phyloP scores from a whole-genome alignment of 2,329 filamentous ascomycete genomes.

The Hymenotorrendiella dingleyae region DNA sequence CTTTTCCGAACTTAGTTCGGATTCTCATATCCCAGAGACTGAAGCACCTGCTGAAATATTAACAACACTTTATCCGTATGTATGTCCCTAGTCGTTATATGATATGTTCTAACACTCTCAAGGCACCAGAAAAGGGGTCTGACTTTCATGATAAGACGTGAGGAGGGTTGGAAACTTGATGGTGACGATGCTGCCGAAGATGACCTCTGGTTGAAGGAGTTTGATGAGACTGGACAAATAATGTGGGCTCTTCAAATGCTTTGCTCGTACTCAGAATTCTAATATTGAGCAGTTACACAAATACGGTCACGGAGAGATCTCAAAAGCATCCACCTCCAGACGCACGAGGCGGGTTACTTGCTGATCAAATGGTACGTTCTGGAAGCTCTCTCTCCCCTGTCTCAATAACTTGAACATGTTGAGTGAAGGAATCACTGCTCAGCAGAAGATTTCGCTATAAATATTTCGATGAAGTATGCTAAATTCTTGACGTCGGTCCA shows the following conservation, averaged over 20 bases:
- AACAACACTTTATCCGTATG: no score
- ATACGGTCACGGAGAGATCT: background rate
- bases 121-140: constrained; percentile 36
- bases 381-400: no score
- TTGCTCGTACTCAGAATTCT: background rate
- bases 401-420: no score
- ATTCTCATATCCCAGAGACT: no score
- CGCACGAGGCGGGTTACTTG: background rate
- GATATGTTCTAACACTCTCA: background rate
- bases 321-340: background rate
- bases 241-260: background rate
- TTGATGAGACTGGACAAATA: background rate
- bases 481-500: constrained; percentile 28
- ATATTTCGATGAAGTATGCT: constrained; percentile 22
- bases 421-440: no score
- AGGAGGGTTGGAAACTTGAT: constrained; percentile 33
- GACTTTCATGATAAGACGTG: constrained; percentile 34
- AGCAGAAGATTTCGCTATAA: no score
- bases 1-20: no score
- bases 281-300: background rate
- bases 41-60: no score
- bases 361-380: constrained; percentile 7
- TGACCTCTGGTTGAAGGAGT: constrained; percentile 3
- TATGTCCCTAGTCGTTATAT: no score
- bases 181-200: constrained; percentile 5